Evolutionary conservation across 1,284 basidiomycete species (phyloP), one percentile per base, ranked within the genome.

Genomic region (Ustilago vetiveriae): DNA sequence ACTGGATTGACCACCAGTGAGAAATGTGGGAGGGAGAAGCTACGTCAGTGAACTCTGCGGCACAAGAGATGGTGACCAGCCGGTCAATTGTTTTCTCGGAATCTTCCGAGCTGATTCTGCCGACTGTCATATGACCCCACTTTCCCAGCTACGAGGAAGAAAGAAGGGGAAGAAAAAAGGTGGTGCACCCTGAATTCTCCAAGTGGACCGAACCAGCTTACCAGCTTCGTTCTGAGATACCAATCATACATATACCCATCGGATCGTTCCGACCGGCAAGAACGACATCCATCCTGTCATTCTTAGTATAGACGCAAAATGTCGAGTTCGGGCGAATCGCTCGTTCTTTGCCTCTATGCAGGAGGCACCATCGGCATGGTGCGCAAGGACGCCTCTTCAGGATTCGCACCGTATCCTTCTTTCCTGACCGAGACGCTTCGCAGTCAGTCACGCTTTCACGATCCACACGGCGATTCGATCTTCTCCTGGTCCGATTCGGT

Each of bases 371-470:
- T 93, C 70, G 80, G 80, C 38, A 80, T 79, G 79, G 68, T 77
- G 19, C 58, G 46, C 55, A 66, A 74, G 27, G 86, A 88, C 65
- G 80, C 76, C 10, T 70, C 73, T 1, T 66, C 72, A 11, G 91
- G 92, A 45, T 94, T 93, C 80, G 90, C 90, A 13, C 91, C 92
- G 11, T 92, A 94, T 78, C 91, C 92, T 0, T 89, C 89, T 70
- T 94, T 93, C 82, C 84, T 95, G 66, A 79, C 75, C n/a, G 76
- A 74, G 91, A 83, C 91, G 88, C 86, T 94, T 37, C 85, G 87
- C 70, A 89, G 89, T 70, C 91, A 93, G 82, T 87, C 87, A 30
- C 87, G 91, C 11, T 93, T 93, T 75, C 91, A 94, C 82, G 91
- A 93, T 75, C 92, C 91, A 7, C 50, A 71, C 32, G 69, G 39